phyloP scores from a whole-genome alignment of 2,329 filamentous ascomycete genomes.

The Metarhizium anisopliae region DNA sequence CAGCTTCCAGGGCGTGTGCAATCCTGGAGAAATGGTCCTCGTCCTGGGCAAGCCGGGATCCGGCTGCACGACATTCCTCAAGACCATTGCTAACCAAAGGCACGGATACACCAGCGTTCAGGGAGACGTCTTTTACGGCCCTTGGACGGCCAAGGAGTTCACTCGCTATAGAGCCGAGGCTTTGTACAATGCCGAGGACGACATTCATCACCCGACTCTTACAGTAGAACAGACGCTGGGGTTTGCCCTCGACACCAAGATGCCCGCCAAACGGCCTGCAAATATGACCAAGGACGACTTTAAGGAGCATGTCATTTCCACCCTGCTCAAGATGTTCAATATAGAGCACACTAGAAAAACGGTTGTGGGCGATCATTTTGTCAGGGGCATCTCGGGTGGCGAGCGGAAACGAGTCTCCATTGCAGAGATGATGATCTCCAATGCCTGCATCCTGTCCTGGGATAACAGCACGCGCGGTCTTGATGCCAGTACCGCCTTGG shows the following conservation, averaged over 20 bases:
- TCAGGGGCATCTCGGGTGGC: constrained; percentile 71
- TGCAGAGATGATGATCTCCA: constrained; percentile 72
- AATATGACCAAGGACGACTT: constrained; percentile 66
- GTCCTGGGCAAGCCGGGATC: constrained; percentile 71
- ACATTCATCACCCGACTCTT: constrained; percentile 75
- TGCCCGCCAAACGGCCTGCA: constrained; percentile 68
- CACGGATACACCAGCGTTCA: constrained; percentile 43
- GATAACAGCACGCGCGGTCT: constrained; percentile 65
- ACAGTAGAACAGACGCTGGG: constrained; percentile 81
- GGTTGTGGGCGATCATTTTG: constrained; percentile 72
- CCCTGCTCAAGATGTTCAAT: constrained; percentile 85
- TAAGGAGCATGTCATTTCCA: constrained; percentile 65
- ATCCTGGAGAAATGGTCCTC: constrained; percentile 81
- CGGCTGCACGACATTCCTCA: constrained; percentile 62
- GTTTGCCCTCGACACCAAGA: constrained; percentile 79
- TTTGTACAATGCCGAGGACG: constrained; percentile 73
- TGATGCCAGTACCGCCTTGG: constrained; percentile 58
- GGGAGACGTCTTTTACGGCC: constrained; percentile 71
- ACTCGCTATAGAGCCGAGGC: constrained; percentile 71
- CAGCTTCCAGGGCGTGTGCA: constrained; percentile 60
- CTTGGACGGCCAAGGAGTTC: constrained; percentile 63
- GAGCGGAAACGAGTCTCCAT: constrained; percentile 77
- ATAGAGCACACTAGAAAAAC: constrained; percentile 84
- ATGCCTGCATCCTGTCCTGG: constrained; percentile 64
- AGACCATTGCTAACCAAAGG: constrained; percentile 58